A percentile compares a stretch with the other conserved stretches of the same genome.
Conservation (phyloP, 176 grass and related monocot genomes). For the Musa beccarii region DNA sequence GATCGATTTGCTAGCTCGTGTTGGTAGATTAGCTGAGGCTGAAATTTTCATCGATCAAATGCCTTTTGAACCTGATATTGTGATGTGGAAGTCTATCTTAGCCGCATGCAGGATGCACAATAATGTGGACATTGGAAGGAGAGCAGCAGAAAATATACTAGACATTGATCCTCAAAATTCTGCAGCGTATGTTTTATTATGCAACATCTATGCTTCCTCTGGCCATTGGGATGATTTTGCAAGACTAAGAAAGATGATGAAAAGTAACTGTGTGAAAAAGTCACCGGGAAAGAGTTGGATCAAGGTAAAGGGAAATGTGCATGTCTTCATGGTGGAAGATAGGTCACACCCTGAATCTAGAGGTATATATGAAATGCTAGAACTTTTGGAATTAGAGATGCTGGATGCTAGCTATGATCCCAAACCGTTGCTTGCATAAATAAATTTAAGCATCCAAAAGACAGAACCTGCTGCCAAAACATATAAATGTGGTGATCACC, state of each 20-base stretch:
- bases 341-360: constrained; percentile 15
- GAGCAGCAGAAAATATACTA: constrained; percentile 12
- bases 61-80: constrained; percentile 20
- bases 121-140: constrained; percentile 19
- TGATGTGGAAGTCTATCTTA: constrained; percentile 21
- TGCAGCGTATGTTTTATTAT: constrained; percentile 19
- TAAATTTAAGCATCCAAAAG: background rate
- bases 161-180: constrained; percentile 23
- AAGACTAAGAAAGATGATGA: constrained; percentile 20
- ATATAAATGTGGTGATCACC: no score
- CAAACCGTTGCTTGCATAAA: background rate
- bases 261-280: constrained; percentile 20
- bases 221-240: constrained; percentile 25
- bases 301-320: constrained; percentile 18
- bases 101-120: constrained; percentile 22
- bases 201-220: constrained; percentile 24
- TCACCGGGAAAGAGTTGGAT: constrained; percentile 25
- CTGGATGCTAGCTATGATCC: background rate
- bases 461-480: background rate
- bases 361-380: constrained; percentile 17
- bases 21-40: constrained; percentile 16
- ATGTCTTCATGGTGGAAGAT: constrained; percentile 24
- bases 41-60: constrained; percentile 17
- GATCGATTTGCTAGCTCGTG: constrained; percentile 25
- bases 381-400: constrained; percentile 14